Base-by-base conservation (phyloP, 2,329 filamentous ascomycete genomes). In the Magnaporthiopsis rhizophila region DNA sequence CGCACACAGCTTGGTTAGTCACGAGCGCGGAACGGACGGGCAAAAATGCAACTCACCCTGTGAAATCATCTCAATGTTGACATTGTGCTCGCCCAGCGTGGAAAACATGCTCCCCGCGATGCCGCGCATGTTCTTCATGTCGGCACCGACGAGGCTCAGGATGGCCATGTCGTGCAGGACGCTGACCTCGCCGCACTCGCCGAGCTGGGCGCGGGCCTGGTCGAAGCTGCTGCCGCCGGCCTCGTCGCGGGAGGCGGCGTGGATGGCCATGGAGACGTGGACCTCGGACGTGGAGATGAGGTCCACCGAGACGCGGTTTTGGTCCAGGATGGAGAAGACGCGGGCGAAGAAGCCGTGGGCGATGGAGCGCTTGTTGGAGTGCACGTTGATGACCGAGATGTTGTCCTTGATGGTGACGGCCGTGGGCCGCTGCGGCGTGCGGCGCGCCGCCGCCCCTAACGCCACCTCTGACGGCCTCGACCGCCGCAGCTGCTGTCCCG, bases 1-100 rank as follows among this genome's bases (percentile, higher is more conserved):
- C n/a, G 3, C n/a, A 1, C 26, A 24, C n/a, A 57, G 2, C n/a
- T n/a, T n/a, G n/a, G 56, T 58, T 24, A 24, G 56, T 58, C 21
- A 21, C 13, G n/a, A n/a, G n/a, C n/a, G n/a, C n/a, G n/a, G n/a
- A n/a, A n/a, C n/a, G n/a, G n/a, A n/a, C n/a, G n/a, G 28, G 28
- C 28, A 30, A 30, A 30, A 30, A 30, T 5, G 28, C 3, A 3
- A 72, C 81, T 72, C 82, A 94, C 95, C 95, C 80, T 99, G 95
- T 30, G 92, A 97, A 69, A 99, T 99, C 95, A 99, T 99, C 79
- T 99, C 95, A 70, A 99, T 92, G 75, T 99, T 99, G 73, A 99
- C 88, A 71, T 91, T 90, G 74, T 97, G 90, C 74, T 97, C 91
- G 58, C 95, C 95, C 24, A 99, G 81, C 1, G 93, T 96, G 61